These are phyloP conservation scores for Thamnidium elegans DNA, from an alignment of 192 early-diverging fungal genomes.

Conservation along the genomic window DNA sequence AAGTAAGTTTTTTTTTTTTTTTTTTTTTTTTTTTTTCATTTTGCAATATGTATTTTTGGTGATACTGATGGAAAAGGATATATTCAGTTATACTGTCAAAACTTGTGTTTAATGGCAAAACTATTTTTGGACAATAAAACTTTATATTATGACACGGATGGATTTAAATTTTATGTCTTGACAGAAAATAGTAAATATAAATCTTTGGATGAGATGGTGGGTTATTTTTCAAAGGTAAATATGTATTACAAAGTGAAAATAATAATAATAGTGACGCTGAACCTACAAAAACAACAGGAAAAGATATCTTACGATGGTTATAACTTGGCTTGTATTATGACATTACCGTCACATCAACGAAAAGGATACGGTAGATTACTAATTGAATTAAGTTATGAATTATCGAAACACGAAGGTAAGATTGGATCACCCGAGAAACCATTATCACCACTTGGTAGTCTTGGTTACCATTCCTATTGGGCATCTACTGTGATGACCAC, in stretches of 20 bases:
- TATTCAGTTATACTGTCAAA: conserved; percentile 87
- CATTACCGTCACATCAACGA: conserved; percentile 83
- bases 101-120: conserved; percentile 89
- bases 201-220: conserved; percentile 66
- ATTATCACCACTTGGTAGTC: conserved; percentile 77
- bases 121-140: conserved; percentile 97
- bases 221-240: conserved; percentile 93
- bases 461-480: conserved; percentile 85
- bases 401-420: conserved; percentile 65
- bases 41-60: too few species aligned
- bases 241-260: too few species aligned
- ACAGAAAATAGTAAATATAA: conserved; percentile 50
- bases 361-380: conserved; percentile 83
- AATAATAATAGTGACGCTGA: not conserved
- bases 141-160: conserved; percentile 89
- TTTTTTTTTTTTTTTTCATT: conserved; percentile 3
- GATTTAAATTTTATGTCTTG: conserved; percentile 93
- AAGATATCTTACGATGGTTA: conserved; percentile 79
- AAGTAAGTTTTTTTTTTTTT: conserved; percentile 43
- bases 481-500: conserved; percentile 61
- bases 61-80: not conserved
- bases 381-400: conserved; percentile 91
- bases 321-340: conserved; percentile 89
- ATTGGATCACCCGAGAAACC: conserved; percentile 88
- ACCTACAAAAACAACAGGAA: conserved; percentile 51